Evolutionary conservation across 179 eudicot genomes (phyloP).

Genomic region (Vitellaria paradoxa): DNA sequence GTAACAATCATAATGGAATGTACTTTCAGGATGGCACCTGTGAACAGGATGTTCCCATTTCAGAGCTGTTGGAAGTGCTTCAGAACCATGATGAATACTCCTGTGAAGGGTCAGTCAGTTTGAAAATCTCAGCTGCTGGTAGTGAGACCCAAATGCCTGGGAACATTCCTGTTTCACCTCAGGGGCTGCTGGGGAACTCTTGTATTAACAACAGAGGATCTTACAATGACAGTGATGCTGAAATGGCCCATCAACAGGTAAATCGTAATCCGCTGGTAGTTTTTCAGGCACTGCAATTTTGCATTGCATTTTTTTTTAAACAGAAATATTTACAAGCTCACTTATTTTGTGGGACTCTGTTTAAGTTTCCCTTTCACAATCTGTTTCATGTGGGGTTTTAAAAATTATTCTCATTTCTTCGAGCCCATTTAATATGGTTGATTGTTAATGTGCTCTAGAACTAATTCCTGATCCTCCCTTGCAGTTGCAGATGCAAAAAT

Average conservation of each 20-base stretch:
- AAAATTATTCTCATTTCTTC: neutral
- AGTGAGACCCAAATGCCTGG: neutral
- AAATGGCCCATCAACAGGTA: neutral
- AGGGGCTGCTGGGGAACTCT: conserved; percentile 8
- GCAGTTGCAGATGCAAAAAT: conserved; percentile 3
- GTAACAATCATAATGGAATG: conserved; percentile 22
- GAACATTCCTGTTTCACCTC: neutral
- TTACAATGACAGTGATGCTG: neutral
- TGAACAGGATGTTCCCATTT: conserved; percentile 33
- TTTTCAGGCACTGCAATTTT: neutral
- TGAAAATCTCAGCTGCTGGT: neutral
- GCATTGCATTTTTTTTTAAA: neutral
- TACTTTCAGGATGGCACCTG: conserved; percentile 32
- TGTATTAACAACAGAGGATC: neutral
- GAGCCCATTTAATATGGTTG: neutral
- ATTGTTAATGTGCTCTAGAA: neutral
- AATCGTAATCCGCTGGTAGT: neutral
- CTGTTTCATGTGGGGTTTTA: neutral
- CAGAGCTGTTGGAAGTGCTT: conserved; percentile 21
- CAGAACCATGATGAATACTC: conserved; percentile 13
- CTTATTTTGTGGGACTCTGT: neutral
- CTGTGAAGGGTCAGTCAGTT: conserved; percentile 7
- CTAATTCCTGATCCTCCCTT: neutral
- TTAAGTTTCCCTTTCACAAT: neutral
- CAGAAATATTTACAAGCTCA: neutral